A percentile compares a stretch with the other conserved stretches of the same genome.
Evolutionary conservation across 495 filamentous ascomycete species (phyloP).

Genomic region (Daldinia grandis): DNA sequence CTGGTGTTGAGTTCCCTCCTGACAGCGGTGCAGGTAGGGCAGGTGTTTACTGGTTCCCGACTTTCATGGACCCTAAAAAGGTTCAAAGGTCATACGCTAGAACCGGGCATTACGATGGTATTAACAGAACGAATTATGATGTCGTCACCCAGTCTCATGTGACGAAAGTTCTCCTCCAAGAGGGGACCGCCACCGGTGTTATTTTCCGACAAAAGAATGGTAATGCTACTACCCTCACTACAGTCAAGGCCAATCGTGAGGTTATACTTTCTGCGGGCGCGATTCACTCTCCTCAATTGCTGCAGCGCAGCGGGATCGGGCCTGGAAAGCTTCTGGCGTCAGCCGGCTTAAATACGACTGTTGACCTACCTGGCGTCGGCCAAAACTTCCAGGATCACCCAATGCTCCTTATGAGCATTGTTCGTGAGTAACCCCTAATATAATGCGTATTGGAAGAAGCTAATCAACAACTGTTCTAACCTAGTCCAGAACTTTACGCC

Average conservation of each 20-base stretch:
- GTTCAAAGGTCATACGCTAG: slow-evolving; percentile 53
- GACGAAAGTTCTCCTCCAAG: slow-evolving; percentile 47
- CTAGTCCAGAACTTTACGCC: slow-evolving; percentile 48
- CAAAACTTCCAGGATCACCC: slow-evolving; percentile 68
- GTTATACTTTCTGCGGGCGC: slow-evolving; percentile 68
- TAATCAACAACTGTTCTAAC: slow-evolving; percentile 35
- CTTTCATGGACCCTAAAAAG: slow-evolving; percentile 53
- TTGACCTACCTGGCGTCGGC: slow-evolving; percentile 66
- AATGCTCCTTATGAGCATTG: slow-evolving; percentile 46
- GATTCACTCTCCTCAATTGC: slow-evolving; percentile 65
- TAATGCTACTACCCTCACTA: slow-evolving; percentile 32
- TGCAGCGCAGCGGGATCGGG: slow-evolving; percentile 66
- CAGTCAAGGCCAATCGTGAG: slow-evolving; percentile 59
- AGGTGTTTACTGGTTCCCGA: slow-evolving; percentile 57
- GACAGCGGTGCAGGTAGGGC: slow-evolving; percentile 53
- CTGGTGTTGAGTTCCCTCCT: slow-evolving; percentile 50
- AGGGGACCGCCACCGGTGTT: slow-evolving; percentile 50
- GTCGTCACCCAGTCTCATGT: slow-evolving; percentile 52
- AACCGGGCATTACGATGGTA: slow-evolving; percentile 49
- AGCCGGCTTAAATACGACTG: slow-evolving; percentile 56
- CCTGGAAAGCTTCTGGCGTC: slow-evolving; percentile 54
- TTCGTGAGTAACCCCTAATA: slow-evolving; percentile 39
- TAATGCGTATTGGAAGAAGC: not conserved
- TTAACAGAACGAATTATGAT: slow-evolving; percentile 51
- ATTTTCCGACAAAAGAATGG: slow-evolving; percentile 35